Percentiles rank a stretch among this genome's conserved stretches.
phyloP scores from a whole-genome alignment of 768 basidiomycete genomes.

The Naganishia kalamii region DNA sequence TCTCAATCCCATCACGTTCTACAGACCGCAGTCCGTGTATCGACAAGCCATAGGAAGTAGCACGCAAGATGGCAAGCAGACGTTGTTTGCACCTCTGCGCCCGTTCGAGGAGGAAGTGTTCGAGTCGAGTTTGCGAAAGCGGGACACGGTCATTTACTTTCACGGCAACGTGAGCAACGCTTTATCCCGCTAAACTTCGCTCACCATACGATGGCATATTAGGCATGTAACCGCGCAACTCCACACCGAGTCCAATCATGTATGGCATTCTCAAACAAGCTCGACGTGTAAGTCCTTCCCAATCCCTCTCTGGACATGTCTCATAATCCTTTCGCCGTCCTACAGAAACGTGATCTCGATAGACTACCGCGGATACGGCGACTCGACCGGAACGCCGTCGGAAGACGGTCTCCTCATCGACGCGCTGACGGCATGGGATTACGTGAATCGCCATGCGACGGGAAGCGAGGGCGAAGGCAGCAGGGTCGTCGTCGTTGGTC shows the following conservation, averaged over 20 bases:
- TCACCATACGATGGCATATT: too few species aligned
- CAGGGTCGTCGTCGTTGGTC: constrained; percentile 70
- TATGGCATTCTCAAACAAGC: constrained; percentile 53
- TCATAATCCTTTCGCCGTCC: background rate
- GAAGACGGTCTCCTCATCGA: constrained; percentile 65
- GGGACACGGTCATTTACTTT: constrained; percentile 80
- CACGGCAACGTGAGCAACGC: constrained; percentile 63
- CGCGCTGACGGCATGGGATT: constrained; percentile 73
- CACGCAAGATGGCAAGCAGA: background rate
- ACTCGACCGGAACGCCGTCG: constrained; percentile 71
- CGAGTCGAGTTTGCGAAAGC: constrained; percentile 53
- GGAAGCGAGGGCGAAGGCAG: constrained; percentile 48
- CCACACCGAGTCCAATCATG: constrained; percentile 56
- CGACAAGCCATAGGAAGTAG: background rate
- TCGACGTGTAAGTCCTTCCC: constrained; percentile 31
- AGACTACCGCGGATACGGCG: constrained; percentile 89
- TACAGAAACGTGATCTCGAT: constrained; percentile 71
- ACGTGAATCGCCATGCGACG: constrained; percentile 50
- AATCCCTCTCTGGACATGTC: background rate
- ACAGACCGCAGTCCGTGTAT: constrained; percentile 40
- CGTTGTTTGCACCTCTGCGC: constrained; percentile 43
- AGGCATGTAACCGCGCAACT: background rate
- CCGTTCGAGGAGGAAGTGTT: constrained; percentile 50
- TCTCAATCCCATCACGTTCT: constrained; percentile 44
- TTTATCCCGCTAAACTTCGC: background rate